A percentile compares a stretch with the other conserved stretches of the same genome.
phyloP scores from a whole-genome alignment of 2,329 filamentous ascomycete genomes.

The Aspergillus viridinutans region DNA sequence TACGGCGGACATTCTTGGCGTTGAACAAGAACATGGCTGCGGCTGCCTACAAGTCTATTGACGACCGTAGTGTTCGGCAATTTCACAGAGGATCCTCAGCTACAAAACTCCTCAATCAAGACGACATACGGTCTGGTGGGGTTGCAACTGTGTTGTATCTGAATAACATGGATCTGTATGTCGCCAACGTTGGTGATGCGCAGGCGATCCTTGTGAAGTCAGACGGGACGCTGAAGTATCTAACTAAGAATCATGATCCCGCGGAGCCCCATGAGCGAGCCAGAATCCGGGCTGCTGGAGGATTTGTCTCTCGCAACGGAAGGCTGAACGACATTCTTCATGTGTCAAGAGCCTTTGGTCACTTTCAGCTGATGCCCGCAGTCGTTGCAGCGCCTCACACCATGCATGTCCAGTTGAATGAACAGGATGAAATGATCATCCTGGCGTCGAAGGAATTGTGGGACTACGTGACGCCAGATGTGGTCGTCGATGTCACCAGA shows the following conservation, averaged over 20 bases:
- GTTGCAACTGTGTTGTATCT: conserved; percentile 91
- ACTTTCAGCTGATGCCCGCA: conserved; percentile 85
- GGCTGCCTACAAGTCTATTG: conserved; percentile 72
- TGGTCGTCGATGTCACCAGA: conserved; percentile 86
- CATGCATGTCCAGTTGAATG: conserved; percentile 69
- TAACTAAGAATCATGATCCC: conserved; percentile 91
- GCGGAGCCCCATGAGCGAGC: conserved; percentile 79
- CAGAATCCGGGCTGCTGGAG: conserved; percentile 88
- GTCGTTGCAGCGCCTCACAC: conserved; percentile 89
- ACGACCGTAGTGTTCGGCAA: conserved; percentile 61
- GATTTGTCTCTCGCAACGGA: conserved; percentile 91
- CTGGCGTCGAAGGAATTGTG: conserved; percentile 89
- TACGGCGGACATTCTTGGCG: conserved; percentile 78
- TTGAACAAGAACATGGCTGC: conserved; percentile 94
- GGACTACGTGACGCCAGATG: conserved; percentile 86
- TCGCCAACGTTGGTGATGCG: conserved; percentile 92
- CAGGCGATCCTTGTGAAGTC: conserved; percentile 93
- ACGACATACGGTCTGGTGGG: conserved; percentile 84
- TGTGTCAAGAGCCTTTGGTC: conserved; percentile 92
- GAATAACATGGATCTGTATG: conserved; percentile 82
- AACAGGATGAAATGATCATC: conserved; percentile 90
- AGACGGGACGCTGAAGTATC: conserved; percentile 74
- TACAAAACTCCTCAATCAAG: conserved; percentile 75
- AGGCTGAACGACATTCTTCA: conserved; percentile 87
- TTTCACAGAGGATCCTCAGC: conserved; percentile 66